Percentiles rank a stretch among this genome's conserved stretches.
Evolutionary conservation across 176 grass and related monocot species (phyloP).

Genomic region (Microstegium vimineum): DNA sequence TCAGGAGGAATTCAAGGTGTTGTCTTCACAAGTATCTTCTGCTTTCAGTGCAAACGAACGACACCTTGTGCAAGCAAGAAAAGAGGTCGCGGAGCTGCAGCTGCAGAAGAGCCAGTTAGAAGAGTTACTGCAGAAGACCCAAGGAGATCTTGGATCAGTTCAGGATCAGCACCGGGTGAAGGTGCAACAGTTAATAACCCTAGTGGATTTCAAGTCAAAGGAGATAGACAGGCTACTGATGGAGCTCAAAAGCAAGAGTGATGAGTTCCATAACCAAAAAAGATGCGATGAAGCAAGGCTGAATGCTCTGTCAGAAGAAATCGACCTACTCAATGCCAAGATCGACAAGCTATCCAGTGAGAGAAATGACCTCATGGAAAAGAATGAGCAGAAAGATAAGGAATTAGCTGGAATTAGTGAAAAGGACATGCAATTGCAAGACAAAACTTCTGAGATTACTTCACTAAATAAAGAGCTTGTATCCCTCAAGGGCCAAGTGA

Average conservation of each 20-base stretch:
- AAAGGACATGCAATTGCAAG: constrained; percentile 53
- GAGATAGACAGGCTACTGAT: constrained; percentile 60
- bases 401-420: constrained; percentile 38
- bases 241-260: constrained; percentile 61
- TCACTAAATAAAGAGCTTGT: constrained; percentile 54
- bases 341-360: constrained; percentile 55
- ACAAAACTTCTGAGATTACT: constrained; percentile 55
- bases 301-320: constrained; percentile 57
- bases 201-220: constrained; percentile 82
- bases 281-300: constrained; percentile 52
- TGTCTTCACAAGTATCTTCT: constrained; percentile 79
- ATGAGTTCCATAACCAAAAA: constrained; percentile 66
- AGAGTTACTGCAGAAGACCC: constrained; percentile 61
- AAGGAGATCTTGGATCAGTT: constrained; percentile 50
- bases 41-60: constrained; percentile 68
- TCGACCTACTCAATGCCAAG: constrained; percentile 43
- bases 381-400: constrained; percentile 49
- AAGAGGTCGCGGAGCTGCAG: constrained; percentile 69
- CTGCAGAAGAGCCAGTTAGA: constrained; percentile 67
- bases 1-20: constrained; percentile 65
- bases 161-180: constrained; percentile 59
- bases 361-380: constrained; percentile 45
- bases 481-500: constrained; percentile 43
- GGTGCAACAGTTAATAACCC: constrained; percentile 66
- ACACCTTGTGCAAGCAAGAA: constrained; percentile 61